Evolutionary conservation across 139 green algal species (phyloP).

Genomic region (Asterochloris sp.): DNA sequence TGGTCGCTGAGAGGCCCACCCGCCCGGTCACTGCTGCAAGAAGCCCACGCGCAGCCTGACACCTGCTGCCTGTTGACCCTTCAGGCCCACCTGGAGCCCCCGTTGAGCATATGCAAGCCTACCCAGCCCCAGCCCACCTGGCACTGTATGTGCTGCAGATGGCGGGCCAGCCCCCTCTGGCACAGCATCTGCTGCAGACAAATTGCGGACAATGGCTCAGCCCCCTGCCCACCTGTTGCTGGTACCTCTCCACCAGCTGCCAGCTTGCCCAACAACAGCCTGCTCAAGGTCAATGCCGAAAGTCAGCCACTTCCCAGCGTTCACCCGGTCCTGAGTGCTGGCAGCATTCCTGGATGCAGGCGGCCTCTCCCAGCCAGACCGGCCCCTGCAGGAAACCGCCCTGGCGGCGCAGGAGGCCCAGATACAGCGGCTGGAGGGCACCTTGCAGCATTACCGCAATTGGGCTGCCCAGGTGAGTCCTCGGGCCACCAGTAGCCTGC

Average conservation of each 20-base stretch:
- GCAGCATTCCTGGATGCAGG: too few species aligned
- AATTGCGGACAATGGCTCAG: background rate
- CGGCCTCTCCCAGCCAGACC: background rate
- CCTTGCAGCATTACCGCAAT: slow-evolving; percentile 36
- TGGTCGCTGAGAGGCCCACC: background rate
- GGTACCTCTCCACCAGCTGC: background rate
- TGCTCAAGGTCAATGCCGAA: background rate
- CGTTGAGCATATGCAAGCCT: background rate
- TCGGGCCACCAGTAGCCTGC: too few species aligned
- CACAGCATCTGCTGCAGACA: background rate
- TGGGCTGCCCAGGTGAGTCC: slow-evolving; percentile 33
- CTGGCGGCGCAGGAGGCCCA: background rate
- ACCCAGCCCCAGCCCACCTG: background rate
- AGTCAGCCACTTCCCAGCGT: background rate
- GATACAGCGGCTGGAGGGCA: slow-evolving; percentile 4
- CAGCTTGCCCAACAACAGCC: background rate
- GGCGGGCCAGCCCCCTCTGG: background rate
- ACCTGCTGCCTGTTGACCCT: background rate
- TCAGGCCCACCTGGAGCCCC: background rate
- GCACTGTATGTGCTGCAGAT: background rate
- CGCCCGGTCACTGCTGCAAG: background rate
- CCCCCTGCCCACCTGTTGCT: background rate
- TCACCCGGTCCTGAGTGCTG: background rate
- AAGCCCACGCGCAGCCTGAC: background rate
- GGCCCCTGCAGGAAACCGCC: background rate